Percentiles rank a stretch among this genome's conserved stretches.
These are phyloP conservation scores for Megacollybia marginata DNA, from an alignment of 768 basidiomycete genomes.

Conservation along the genomic window DNA sequence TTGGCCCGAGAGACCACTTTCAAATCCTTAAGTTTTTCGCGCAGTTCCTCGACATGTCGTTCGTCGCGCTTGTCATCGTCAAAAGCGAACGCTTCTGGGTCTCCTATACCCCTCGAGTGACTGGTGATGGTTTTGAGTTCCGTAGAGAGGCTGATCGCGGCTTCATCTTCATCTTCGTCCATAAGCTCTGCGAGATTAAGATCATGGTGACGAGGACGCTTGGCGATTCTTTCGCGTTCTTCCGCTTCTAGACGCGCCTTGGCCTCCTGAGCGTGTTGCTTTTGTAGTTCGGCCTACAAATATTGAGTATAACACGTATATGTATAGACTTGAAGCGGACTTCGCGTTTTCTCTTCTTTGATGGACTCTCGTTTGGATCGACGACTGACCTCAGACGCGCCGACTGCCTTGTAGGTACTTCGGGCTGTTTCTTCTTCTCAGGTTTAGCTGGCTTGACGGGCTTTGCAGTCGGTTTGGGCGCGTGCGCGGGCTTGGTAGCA, in stretches of 20 bases:
- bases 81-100: conserved; percentile 46
- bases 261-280: conserved; percentile 44
- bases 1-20: conserved; percentile 74
- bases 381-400: conserved; percentile 42
- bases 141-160: conserved; percentile 34
- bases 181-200: conserved; percentile 52
- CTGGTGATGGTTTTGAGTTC: conserved; percentile 35
- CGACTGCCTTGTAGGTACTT: conserved; percentile 57
- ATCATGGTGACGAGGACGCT: conserved; percentile 60
- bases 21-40: conserved; percentile 44
- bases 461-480: conserved; percentile 40
- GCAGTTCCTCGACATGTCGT: conserved; percentile 44
- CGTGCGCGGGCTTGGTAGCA: conserved; percentile 26
- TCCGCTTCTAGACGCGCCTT: conserved; percentile 55
- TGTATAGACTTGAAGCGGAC: conserved; percentile 23
- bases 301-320: neutral
- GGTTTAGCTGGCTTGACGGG: conserved; percentile 54
- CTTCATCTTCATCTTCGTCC: conserved; percentile 39
- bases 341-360: conserved; percentile 60
- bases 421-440: conserved; percentile 39
- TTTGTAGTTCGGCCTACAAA: conserved; percentile 42
- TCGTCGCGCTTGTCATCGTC: conserved; percentile 39
- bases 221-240: conserved; percentile 54
- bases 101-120: conserved; percentile 31
- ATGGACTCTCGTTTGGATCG: conserved; percentile 60